These are phyloP conservation scores for Mycena rosella DNA, from an alignment of 768 basidiomycete species.

Conservation along the genomic window DNA sequence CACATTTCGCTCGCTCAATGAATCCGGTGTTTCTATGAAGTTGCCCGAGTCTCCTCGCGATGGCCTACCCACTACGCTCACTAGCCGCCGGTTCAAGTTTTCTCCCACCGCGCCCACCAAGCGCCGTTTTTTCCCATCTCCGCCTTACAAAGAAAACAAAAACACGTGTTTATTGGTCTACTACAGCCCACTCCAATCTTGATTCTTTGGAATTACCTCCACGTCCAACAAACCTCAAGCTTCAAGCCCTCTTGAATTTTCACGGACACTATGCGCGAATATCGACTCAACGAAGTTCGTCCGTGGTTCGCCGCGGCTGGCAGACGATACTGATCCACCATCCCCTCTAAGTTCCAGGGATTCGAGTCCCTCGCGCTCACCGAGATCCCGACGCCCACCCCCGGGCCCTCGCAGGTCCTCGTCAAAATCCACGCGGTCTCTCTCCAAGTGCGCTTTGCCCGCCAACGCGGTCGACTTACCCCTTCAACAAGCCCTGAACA, in stretches of 20 bases:
- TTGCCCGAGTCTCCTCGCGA: too few species aligned
- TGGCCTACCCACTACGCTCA: too few species aligned
- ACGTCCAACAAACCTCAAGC: too few species aligned
- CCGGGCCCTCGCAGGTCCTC: slow-evolving; percentile 51
- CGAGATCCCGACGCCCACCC: slow-evolving; percentile 39
- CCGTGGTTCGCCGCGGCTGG: not conserved
- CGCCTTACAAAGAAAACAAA: too few species aligned
- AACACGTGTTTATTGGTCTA: too few species aligned
- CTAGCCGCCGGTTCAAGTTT: too few species aligned
- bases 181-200: too few species aligned
- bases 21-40: too few species aligned
- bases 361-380: slow-evolving; percentile 22
- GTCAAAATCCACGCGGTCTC: slow-evolving; percentile 58
- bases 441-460: slow-evolving; percentile 41
- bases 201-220: too few species aligned
- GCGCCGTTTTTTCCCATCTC: too few species aligned
- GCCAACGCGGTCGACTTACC: not conserved
- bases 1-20: too few species aligned
- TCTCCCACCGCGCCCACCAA: too few species aligned
- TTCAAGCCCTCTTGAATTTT: not conserved
- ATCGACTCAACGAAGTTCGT: slow-evolving; percentile 26
- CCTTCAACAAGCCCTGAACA: not conserved
- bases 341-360: slow-evolving; percentile 10
- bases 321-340: not conserved
- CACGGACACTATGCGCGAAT: slow-evolving; percentile 20